A percentile compares a stretch with the other conserved stretches of the same genome.
Conservation (phyloP, 2,329 filamentous ascomycete species). For the Venturia aucupariae region DNA sequence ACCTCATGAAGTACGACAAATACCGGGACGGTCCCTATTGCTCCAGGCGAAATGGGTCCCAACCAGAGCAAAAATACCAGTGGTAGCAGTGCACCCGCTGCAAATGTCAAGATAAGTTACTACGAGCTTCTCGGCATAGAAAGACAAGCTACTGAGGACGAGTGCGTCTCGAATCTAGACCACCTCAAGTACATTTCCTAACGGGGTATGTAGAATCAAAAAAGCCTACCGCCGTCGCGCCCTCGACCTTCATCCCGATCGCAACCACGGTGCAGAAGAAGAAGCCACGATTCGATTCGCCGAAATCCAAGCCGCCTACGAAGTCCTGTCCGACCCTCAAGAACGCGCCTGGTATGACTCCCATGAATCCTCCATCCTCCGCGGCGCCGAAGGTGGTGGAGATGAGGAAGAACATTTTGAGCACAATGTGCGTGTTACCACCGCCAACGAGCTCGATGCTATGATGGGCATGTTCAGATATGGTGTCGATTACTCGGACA, state of each 20-base stretch:
- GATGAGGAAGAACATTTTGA: constrained; percentile 44
- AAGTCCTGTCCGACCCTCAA: constrained; percentile 91
- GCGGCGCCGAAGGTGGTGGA: constrained; percentile 45
- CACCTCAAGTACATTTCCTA: constrained; percentile 9
- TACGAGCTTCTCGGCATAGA: constrained; percentile 76
- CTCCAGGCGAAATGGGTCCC: constrained; percentile 33
- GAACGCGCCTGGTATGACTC: constrained; percentile 98
- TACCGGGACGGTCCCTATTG: neutral
- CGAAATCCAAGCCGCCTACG: constrained; percentile 86
- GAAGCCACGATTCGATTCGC: constrained; percentile 78
- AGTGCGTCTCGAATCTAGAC: constrained; percentile 43
- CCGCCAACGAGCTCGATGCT: constrained; percentile 66
- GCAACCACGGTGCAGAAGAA: constrained; percentile 80
- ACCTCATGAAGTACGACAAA: neutral
- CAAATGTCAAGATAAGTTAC: constrained; percentile 57
- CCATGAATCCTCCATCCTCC: constrained; percentile 76
- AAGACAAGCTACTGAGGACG: constrained; percentile 65
- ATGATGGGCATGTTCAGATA: constrained; percentile 75
- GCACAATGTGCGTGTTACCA: constrained; percentile 65
- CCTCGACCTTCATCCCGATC: constrained; percentile 87
- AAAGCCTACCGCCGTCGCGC: constrained; percentile 87
- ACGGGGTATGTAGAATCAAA: constrained; percentile 56
- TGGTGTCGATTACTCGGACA: constrained; percentile 70
- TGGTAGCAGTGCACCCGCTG: constrained; percentile 18
- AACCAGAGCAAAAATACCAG: constrained; percentile 33